Evolutionary conservation across 805 yeast species (phyloP), one percentile per base, ranked within the genome.

Genomic region (Lipomyces chichibuensis): DNA sequence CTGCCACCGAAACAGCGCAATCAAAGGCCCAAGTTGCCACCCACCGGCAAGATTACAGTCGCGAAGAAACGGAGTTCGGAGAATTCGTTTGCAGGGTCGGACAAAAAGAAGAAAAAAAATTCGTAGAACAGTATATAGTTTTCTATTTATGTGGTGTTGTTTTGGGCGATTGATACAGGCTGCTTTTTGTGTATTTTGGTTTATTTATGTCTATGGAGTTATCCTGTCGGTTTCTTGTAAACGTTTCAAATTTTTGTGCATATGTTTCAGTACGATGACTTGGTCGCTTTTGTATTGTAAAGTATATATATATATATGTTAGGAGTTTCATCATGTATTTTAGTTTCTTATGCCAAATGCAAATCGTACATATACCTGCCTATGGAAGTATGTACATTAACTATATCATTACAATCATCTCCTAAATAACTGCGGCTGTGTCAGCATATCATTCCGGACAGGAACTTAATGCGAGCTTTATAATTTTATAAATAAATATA

Each of bases 21-120:
- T 69, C 83, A 84, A 35, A 83, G 93, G 71, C 89, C 97, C 0
- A 88, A 92, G 74, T 80, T 95, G 60, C 97, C 98, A 13, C 97
- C 97, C 6, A 90, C 91, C 37, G 97, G 97, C 49, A 92, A 89
- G 77, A 90, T 93, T 49, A 78, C 89, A 3, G 84, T 85, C 0
- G 78, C 85, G 5, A 92, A 91, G 78, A 91, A 88, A 79, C 88
- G 85, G 72, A 74, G 84, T 13, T 78, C 86, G 4, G 80, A 84
- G 0, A 81, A 77, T 55, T 82, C 89, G 0, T 89, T 84, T 73
- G 70, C 23, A 14, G 64, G 39, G 25, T 32, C 56, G 37, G 60
- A n/a, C 56, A 55, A 56, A 23, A 33, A 13, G 59, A 69, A 57
- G 33, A 67, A 65, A 57, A 65, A 64, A 51, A 23, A 46, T 17